phyloP scores from a whole-genome alignment of 2,329 filamentous ascomycete genomes.

The Exophiala bonariae region DNA sequence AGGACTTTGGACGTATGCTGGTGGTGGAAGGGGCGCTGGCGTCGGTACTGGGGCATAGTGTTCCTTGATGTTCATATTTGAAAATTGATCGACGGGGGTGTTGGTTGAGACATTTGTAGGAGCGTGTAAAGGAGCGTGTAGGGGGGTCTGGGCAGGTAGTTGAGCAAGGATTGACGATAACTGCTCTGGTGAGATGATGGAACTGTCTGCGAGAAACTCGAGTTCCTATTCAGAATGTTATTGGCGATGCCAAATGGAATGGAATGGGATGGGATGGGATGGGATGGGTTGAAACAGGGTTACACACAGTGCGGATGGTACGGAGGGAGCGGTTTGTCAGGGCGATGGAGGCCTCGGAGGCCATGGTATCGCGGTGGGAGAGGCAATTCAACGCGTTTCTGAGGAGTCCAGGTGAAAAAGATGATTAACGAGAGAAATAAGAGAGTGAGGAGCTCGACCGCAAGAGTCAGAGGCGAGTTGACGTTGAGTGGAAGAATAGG shows the following conservation, averaged over 20 bases:
- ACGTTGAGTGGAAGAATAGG: conserved; percentile 10
- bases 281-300: no score
- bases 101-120: conserved; percentile 36
- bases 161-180: conserved; percentile 73
- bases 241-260: conserved; percentile 14
- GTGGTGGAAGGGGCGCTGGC: conserved; percentile 48
- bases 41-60: conserved; percentile 43
- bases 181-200: conserved; percentile 71
- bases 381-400: conserved; percentile 17
- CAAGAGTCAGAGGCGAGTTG: conserved; percentile 12
- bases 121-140: conserved; percentile 35
- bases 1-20: conserved; percentile 51
- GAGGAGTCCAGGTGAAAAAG: conserved; percentile 1
- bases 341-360: conserved; percentile 42
- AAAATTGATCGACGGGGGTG: conserved; percentile 40
- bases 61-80: conserved; percentile 45
- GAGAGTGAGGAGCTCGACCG: conserved; percentile 19
- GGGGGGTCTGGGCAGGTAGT: conserved; percentile 65
- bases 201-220: conserved; percentile 81
- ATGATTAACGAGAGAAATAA: conserved; percentile 13
- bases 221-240: conserved; percentile 68
- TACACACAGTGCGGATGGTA: conserved; percentile 77
- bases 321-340: conserved; percentile 82
- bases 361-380: conserved; percentile 22
- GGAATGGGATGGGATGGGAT: conserved; percentile 5